Evolutionary conservation across 2,329 filamentous ascomycete genomes (phyloP), one percentile per base, ranked within the genome.

Genomic region (Falciphora oryzae): DNA sequence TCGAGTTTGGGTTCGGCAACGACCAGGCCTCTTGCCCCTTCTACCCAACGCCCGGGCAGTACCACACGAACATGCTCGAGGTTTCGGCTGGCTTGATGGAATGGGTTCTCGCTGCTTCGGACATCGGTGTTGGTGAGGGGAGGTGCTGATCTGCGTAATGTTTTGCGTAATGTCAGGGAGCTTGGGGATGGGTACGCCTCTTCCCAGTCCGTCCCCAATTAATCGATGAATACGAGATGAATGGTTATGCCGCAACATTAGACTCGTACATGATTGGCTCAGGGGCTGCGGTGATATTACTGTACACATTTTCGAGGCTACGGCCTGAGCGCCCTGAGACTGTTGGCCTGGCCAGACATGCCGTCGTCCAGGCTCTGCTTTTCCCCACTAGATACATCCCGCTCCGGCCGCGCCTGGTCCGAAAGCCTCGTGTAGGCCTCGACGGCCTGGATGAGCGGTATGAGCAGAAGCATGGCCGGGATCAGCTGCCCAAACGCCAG

Each of bases 11-110:
- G 0, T 75, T 74, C 61, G 72, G 70, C 7, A 77, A 77, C 65
- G 64, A 67, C 11, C 66, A 66, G 32, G 72, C 70, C 3, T 71
- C 70, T 3, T 76, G 77, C 61, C 75, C 76, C 0, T 84, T 83
- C 66, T 84, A 84, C 66, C 81, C 81, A 0, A 77, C 76, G 1
- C 69, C 71, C 2, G 68, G 72, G 50, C 74, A 77, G 70, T 82
- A 81, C 68, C 76, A 78, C 66, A 66, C 70, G 63, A 81, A 76
- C 67, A 72, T 83, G 67, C 72, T 75, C 56, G 79, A 83, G 71
- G 78, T 78, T 16, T 75, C 73, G 3, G 76, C 78, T 5, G 81
- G 77, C 0, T 76, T 83, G 69, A 83, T 83, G 74, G 81, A 84
- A 70, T 71, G 82, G 62, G 68, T 67, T 27, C 31, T 66, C 27